These are phyloP conservation scores for Lepidium campestre DNA, from an alignment of 441 rosid species.

Conservation along the genomic window DNA sequence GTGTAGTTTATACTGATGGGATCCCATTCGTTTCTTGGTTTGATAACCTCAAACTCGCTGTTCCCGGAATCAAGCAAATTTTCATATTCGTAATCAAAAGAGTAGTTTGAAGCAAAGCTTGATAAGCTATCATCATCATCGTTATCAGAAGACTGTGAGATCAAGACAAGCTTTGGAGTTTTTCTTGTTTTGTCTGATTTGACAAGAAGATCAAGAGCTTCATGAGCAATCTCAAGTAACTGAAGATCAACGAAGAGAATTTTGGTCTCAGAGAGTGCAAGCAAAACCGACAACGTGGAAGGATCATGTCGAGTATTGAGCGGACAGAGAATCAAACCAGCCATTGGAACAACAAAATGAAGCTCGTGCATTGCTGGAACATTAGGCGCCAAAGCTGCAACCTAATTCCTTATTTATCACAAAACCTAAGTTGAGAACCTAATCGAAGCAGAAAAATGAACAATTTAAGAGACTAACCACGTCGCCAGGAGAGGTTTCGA, in stretches of 20 bases:
- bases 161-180: conserved; percentile 35
- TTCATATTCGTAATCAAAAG: conserved; percentile 40
- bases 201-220: conserved; percentile 44
- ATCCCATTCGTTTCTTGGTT: conserved; percentile 58
- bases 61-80: conserved; percentile 37
- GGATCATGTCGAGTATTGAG: conserved; percentile 54
- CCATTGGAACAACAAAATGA: conserved; percentile 81
- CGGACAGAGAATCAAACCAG: conserved; percentile 63
- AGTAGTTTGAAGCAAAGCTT: not conserved
- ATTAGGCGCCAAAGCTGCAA: conserved; percentile 61
- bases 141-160: conserved; percentile 29
- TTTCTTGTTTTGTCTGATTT: conserved; percentile 26
- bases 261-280: conserved; percentile 47
- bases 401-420: conserved; percentile 29
- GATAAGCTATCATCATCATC: conserved; percentile 6
- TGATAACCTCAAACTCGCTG: conserved; percentile 32
- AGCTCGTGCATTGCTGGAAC: conserved; percentile 73
- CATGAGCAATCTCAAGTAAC: conserved; percentile 37
- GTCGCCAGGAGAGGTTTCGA: conserved; percentile 48
- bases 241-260: conserved; percentile 52
- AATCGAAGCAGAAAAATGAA: not conserved
- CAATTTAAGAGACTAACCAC: conserved; percentile 34
- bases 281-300: conserved; percentile 39
- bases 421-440: not conserved
- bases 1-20: conserved; percentile 72